Conservation (phyloP, 805 yeast species). For the Wickerhamomyces mucosus region DNA sequence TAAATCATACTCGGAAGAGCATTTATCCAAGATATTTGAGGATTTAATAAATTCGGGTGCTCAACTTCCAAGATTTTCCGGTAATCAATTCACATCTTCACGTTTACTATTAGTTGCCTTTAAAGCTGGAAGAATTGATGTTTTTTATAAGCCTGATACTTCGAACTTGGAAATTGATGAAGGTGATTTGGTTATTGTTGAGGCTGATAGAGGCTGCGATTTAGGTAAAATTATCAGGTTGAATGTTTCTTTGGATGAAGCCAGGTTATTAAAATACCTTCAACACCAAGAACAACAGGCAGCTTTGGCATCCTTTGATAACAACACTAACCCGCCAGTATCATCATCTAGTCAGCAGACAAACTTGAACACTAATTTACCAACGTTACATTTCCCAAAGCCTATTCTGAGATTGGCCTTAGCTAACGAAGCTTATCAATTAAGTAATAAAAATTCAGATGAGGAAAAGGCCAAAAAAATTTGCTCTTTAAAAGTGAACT, state of each 20-base stretch:
- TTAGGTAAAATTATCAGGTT: conserved; percentile 69
- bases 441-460: conserved; percentile 56
- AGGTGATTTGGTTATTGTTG: conserved; percentile 66
- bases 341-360: conserved; percentile 1
- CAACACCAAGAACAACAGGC: conserved; percentile 66
- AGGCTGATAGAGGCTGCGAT: conserved; percentile 80
- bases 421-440: conserved; percentile 56
- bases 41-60: conserved; percentile 9
- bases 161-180: conserved; percentile 31
- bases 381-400: conserved; percentile 42
- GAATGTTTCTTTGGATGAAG: conserved; percentile 51
- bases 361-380: conserved; percentile 5
- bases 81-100: conserved; percentile 16
- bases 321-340: background rate
- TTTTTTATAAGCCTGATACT: conserved; percentile 47
- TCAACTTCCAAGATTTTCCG: conserved; percentile 15
- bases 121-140: conserved; percentile 74
- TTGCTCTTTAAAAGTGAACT: conserved; percentile 17
- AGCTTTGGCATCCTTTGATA: conserved; percentile 26
- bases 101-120: conserved; percentile 58
- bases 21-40: conserved; percentile 6
- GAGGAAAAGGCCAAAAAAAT: conserved; percentile 50
- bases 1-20: conserved; percentile 6
- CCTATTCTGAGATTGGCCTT: conserved; percentile 71
- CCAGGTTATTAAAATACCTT: conserved; percentile 61